These are phyloP conservation scores for Colletotrichum spaethianum DNA, from an alignment of 2,329 filamentous ascomycete genomes.

Conservation along the genomic window DNA sequence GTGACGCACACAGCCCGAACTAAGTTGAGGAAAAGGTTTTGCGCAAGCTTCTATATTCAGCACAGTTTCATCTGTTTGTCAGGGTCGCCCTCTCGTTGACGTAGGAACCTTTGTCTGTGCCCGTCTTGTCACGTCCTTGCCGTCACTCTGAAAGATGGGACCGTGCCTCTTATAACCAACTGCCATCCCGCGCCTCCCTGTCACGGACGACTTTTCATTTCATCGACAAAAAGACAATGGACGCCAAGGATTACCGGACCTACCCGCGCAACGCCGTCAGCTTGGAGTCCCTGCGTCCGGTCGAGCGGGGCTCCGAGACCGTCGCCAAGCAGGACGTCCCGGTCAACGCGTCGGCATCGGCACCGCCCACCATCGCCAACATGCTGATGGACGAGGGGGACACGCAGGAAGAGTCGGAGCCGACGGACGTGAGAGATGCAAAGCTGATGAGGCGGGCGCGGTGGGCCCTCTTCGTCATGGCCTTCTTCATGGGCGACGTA, in stretches of 20 bases:
- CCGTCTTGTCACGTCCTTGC: conserved; percentile 3
- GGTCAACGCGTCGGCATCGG: not conserved
- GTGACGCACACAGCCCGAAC: not conserved
- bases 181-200: not conserved
- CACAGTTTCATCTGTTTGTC: not conserved
- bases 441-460: conserved; percentile 24
- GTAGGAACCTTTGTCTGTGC: conserved; percentile 18
- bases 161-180: conserved; percentile 21
- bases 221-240: conserved; percentile 17
- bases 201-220: not conserved
- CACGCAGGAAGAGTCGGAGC: not conserved
- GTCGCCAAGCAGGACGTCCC: conserved; percentile 15
- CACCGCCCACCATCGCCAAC: conserved; percentile 5
- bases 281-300: conserved; percentile 24
- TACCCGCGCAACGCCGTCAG: conserved; percentile 16
- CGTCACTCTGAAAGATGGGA: conserved; percentile 7
- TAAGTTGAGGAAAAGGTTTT: conserved; percentile 12
- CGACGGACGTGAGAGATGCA: not conserved
- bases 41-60: conserved; percentile 13
- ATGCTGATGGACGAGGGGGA: not conserved
- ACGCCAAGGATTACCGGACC: conserved; percentile 21
- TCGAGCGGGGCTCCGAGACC: not conserved
- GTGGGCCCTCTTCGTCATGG: conserved; percentile 35
- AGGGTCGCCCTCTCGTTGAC: conserved; percentile 12
- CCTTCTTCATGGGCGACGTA: conserved; percentile 38